Conservation (phyloP, 2,329 filamentous ascomycete species). For the Nannizzia gypsea region DNA sequence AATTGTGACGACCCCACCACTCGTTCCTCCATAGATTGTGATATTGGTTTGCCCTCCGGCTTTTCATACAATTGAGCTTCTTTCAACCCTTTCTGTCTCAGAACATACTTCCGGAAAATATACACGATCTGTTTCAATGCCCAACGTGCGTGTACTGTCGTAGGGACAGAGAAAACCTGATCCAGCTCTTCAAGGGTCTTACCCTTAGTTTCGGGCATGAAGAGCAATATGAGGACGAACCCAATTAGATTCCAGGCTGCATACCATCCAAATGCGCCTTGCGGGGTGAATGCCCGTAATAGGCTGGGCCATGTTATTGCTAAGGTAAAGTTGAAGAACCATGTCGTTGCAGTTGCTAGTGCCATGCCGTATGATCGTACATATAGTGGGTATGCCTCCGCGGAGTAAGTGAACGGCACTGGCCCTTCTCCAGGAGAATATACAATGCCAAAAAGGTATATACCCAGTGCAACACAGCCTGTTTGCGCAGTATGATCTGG, state of each 20-base stretch:
- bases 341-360: slow-evolving; percentile 50
- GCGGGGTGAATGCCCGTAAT: slow-evolving; percentile 36
- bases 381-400: slow-evolving; percentile 54
- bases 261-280: slow-evolving; percentile 44
- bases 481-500: slow-evolving; percentile 29
- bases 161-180: slow-evolving; percentile 44
- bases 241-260: slow-evolving; percentile 33
- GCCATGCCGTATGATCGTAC: slow-evolving; percentile 53
- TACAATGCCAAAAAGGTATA: slow-evolving; percentile 34
- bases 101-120: slow-evolving; percentile 26
- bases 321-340: slow-evolving; percentile 47
- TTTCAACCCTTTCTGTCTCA: slow-evolving; percentile 30
- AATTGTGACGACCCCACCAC: neutral
- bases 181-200: slow-evolving; percentile 39
- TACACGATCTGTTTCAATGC: slow-evolving; percentile 29
- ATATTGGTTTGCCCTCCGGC: neutral
- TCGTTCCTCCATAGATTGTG: neutral
- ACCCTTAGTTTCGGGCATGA: slow-evolving; percentile 32
- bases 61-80: slow-evolving; percentile 26
- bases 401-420: slow-evolving; percentile 56
- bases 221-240: slow-evolving; percentile 36
- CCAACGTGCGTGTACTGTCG: slow-evolving; percentile 31
- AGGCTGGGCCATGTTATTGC: slow-evolving; percentile 44
- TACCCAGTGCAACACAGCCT: slow-evolving; percentile 33
- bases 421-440: slow-evolving; percentile 50